Evolutionary conservation across 2,329 filamentous ascomycete genomes (phyloP).

Genomic region (Xylaria polymorpha): DNA sequence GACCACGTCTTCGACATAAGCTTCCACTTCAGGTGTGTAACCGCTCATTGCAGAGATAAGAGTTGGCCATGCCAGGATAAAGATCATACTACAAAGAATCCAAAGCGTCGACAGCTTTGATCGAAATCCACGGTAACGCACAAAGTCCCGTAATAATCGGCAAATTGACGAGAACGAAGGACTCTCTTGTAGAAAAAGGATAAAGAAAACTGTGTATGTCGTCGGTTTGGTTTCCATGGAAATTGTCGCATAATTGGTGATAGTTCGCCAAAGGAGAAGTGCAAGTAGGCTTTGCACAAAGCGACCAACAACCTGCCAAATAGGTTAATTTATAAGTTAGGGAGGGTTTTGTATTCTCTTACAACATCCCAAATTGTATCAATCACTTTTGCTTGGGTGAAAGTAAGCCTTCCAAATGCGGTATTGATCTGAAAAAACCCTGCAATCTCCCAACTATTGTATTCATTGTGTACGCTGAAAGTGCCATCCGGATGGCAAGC

Average conservation of each 20-base stretch:
- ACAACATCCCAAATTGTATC: slow-evolving; percentile 39
- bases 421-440: slow-evolving; percentile 39
- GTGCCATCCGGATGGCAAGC: slow-evolving; percentile 37
- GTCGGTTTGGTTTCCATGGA: slow-evolving; percentile 45
- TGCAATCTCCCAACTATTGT: slow-evolving; percentile 31
- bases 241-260: slow-evolving; percentile 45
- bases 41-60: slow-evolving; percentile 48
- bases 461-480: slow-evolving; percentile 27
- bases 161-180: slow-evolving; percentile 40
- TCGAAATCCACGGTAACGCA: slow-evolving; percentile 32
- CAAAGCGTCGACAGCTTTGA: slow-evolving; percentile 44
- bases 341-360: neutral
- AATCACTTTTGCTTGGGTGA: slow-evolving; percentile 35
- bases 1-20: slow-evolving; percentile 41
- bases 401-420: slow-evolving; percentile 34
- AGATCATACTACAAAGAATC: slow-evolving; percentile 44
- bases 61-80: slow-evolving; percentile 47
- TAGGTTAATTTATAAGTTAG: neutral
- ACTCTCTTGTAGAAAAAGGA: slow-evolving; percentile 41
- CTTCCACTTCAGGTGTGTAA: slow-evolving; percentile 42
- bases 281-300: slow-evolving; percentile 46
- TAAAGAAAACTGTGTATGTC: slow-evolving; percentile 47
- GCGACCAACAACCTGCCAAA: slow-evolving; percentile 46
- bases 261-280: slow-evolving; percentile 46
- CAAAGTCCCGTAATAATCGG: slow-evolving; percentile 40